A percentile compares a stretch with the other conserved stretches of the same genome.
These are phyloP conservation scores for Neonectria magnoliae DNA, from an alignment of 2,329 filamentous ascomycete species.

Conservation along the genomic window DNA sequence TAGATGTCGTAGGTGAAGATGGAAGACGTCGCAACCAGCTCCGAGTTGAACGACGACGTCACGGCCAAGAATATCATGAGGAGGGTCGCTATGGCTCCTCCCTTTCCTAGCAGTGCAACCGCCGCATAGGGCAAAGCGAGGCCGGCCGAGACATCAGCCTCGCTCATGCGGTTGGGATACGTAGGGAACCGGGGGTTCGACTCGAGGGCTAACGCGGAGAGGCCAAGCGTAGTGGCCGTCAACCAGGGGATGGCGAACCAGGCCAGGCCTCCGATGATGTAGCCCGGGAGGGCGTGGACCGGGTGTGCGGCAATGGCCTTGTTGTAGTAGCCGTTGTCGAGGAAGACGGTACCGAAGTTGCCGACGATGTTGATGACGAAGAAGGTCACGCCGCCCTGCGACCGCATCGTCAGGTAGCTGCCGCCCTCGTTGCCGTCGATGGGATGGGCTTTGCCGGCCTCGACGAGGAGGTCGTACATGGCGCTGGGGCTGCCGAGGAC, in stretches of 20 bases:
- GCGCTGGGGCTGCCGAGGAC: constrained; percentile 77
- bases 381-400: constrained; percentile 79
- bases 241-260: constrained; percentile 96
- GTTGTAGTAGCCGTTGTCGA: constrained; percentile 92
- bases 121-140: constrained; percentile 86
- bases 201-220: constrained; percentile 82
- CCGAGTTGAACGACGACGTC: constrained; percentile 82
- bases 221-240: constrained; percentile 87
- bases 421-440: constrained; percentile 82
- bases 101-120: constrained; percentile 81
- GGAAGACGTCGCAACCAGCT: constrained; percentile 86
- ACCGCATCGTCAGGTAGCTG: constrained; percentile 85
- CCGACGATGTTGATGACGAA: constrained; percentile 89
- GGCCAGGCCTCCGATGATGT: constrained; percentile 83
- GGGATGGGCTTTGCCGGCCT: constrained; percentile 74
- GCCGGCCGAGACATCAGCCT: constrained; percentile 80
- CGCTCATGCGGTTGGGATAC: constrained; percentile 75
- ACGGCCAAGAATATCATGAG: constrained; percentile 92
- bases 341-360: constrained; percentile 85
- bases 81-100: constrained; percentile 81
- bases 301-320: constrained; percentile 91
- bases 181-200: constrained; percentile 77
- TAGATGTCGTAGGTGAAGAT: constrained; percentile 91
- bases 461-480: constrained; percentile 80
- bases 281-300: constrained; percentile 87